These are phyloP conservation scores for Sicyos edulis DNA, from an alignment of 306 rosid genomes.

Conservation along the genomic window DNA sequence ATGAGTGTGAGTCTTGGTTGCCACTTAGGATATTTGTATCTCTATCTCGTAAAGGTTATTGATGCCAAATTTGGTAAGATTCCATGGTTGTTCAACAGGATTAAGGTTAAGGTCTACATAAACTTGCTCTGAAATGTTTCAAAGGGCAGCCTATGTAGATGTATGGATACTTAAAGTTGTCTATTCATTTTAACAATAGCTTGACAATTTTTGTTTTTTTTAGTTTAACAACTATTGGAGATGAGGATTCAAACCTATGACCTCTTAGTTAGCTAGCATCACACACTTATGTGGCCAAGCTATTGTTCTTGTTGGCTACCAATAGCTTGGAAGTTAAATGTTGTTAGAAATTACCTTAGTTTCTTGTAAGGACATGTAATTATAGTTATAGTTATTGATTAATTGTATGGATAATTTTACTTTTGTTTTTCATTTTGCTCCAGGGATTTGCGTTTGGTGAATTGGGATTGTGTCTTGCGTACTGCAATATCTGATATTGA, in stretches of 20 bases:
- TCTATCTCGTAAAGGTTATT: neutral
- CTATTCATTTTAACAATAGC: neutral
- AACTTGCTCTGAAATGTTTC: neutral
- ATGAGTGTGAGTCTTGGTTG: neutral
- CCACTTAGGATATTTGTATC: neutral
- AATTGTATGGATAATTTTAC: no score
- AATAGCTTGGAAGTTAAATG: neutral
- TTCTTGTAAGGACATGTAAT: neutral
- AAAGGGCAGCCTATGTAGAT: no score
- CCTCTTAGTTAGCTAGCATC: no score
- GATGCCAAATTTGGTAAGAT: neutral
- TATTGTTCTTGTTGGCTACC: no score
- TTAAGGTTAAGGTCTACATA: neutral
- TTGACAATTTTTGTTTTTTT: neutral
- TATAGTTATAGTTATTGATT: no score
- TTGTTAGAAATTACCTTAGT: neutral
- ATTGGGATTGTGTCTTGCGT: slow-evolving; percentile 87
- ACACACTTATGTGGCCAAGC: no score
- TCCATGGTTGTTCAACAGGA: neutral
- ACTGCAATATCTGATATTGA: slow-evolving; percentile 96
- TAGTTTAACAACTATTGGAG: no score
- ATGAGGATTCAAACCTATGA: no score
- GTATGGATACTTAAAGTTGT: neutral
- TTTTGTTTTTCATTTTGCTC: slow-evolving; percentile 21
- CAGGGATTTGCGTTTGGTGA: slow-evolving; percentile 88